These are phyloP conservation scores for Xylariaceae sp. DNA, from an alignment of 2,329 filamentous ascomycete genomes.

Conservation along the genomic window DNA sequence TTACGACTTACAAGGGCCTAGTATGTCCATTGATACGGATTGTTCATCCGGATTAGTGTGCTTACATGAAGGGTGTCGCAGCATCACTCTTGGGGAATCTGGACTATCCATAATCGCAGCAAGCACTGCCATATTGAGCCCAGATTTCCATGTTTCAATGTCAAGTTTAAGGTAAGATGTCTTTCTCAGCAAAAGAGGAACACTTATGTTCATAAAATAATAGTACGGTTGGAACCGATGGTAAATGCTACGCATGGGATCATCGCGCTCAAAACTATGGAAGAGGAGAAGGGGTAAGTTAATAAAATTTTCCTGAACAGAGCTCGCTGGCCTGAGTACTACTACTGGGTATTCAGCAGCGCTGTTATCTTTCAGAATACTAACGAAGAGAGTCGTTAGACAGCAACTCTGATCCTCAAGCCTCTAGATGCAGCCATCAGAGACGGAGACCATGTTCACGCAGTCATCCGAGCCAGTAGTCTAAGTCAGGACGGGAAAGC, in stretches of 20 bases:
- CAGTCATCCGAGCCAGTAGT: slow-evolving; percentile 46
- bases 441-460: slow-evolving; percentile 42
- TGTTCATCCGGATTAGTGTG: slow-evolving; percentile 3
- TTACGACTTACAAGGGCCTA: slow-evolving; percentile 14
- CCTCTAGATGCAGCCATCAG: slow-evolving; percentile 9
- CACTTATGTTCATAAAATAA: no score
- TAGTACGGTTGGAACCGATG: slow-evolving; percentile 3
- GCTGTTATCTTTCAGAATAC: no score
- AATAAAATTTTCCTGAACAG: no score
- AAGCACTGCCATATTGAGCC: background rate
- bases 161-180: slow-evolving; percentile 4
- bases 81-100: background rate
- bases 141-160: background rate
- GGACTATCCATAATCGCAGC: slow-evolving; percentile 5
- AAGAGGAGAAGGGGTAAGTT: slow-evolving; percentile 24
- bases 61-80: background rate
- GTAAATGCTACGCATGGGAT: slow-evolving; percentile 14
- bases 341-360: no score
- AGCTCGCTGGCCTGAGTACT: no score
- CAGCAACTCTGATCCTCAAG: slow-evolving; percentile 15
- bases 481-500: slow-evolving; percentile 51
- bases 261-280: slow-evolving; percentile 25
- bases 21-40: slow-evolving; percentile 10
- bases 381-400: no score
- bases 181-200: no score